A percentile compares a stretch with the other conserved stretches of the same genome.
These are phyloP conservation scores for Trypanosoma grayi DNA, from an alignment of 208 protist genomes.

Conservation along the genomic window DNA sequence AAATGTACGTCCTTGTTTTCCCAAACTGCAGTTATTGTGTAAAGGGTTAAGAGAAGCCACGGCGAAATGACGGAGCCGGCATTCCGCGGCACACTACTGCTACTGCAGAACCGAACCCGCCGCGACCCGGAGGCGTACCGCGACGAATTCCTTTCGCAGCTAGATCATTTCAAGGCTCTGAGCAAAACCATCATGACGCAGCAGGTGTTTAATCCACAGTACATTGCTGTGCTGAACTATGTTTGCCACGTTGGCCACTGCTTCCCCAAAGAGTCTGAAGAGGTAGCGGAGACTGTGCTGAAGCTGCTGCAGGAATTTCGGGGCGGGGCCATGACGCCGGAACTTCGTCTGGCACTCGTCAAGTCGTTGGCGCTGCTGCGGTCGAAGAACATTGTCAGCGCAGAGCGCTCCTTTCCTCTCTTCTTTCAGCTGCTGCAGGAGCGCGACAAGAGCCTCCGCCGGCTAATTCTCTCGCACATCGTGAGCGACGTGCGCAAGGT, in stretches of 20 bases:
- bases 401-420: constrained; percentile 88
- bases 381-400: constrained; percentile 85
- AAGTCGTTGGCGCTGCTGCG: constrained; percentile 94
- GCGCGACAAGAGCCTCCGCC: constrained; percentile 93
- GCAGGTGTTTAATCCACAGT: constrained; percentile 80
- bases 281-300: constrained; percentile 81
- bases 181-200: constrained; percentile 90
- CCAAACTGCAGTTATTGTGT: background rate
- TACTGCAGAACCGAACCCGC: constrained; percentile 95
- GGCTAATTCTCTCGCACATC: constrained; percentile 90
- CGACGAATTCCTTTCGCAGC: constrained; percentile 95
- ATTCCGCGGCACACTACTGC: constrained; percentile 89
- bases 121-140: constrained; percentile 94
- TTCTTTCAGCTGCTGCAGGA: constrained; percentile 96
- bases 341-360: constrained; percentile 84
- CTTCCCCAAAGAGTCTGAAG: constrained; percentile 84
- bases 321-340: constrained; percentile 67
- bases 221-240: constrained; percentile 80
- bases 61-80: constrained; percentile 61
- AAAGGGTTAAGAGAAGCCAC: background rate
- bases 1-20: background rate
- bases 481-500: constrained; percentile 94
- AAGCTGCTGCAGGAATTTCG: constrained; percentile 84
- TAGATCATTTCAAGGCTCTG: constrained; percentile 92
- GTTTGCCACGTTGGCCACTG: constrained; percentile 88